A percentile compares a stretch with the other conserved stretches of the same genome.
These are phyloP conservation scores for Tolypocladium sp. DNA, from an alignment of 2,329 filamentous ascomycete species.

Conservation along the genomic window DNA sequence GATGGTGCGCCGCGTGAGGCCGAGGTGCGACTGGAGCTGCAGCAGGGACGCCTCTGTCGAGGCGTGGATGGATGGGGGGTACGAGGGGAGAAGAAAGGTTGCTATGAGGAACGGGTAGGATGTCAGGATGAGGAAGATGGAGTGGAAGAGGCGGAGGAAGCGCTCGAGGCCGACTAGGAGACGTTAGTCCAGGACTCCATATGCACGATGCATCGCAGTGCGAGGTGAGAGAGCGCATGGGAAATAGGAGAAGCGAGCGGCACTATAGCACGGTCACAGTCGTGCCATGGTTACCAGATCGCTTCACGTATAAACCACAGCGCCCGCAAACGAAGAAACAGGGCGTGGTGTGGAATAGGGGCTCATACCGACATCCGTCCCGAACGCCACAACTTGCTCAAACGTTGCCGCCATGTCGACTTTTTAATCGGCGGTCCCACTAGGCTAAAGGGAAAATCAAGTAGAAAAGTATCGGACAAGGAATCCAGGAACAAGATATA, in stretches of 20 bases:
- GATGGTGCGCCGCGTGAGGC: constrained; percentile 50
- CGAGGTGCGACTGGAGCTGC: constrained; percentile 30
- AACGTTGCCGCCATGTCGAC: constrained; percentile 15
- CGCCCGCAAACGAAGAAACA: neutral
- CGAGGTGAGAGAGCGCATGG: neutral
- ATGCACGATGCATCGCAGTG: neutral
- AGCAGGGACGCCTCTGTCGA: constrained; percentile 22
- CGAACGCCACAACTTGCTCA: constrained; percentile 32
- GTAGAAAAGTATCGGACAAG: no score
- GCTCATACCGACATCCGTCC: constrained; percentile 34
- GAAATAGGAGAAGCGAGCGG: neutral
- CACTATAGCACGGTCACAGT: neutral
- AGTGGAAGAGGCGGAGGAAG: constrained; percentile 48
- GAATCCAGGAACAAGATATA: neutral
- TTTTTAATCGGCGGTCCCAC: neutral
- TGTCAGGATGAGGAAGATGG: constrained; percentile 37
- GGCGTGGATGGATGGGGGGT: constrained; percentile 12
- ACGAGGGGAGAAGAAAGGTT: constrained; percentile 15
- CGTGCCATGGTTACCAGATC: neutral
- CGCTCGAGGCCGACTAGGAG: constrained; percentile 50
- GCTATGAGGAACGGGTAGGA: constrained; percentile 32
- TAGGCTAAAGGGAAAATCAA: neutral
- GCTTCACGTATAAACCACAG: neutral
- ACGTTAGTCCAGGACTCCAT: neutral
- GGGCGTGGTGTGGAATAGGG: neutral